Conservation (phyloP, 2,329 filamentous ascomycete species). For the Cordyceps fumosorosea region DNA sequence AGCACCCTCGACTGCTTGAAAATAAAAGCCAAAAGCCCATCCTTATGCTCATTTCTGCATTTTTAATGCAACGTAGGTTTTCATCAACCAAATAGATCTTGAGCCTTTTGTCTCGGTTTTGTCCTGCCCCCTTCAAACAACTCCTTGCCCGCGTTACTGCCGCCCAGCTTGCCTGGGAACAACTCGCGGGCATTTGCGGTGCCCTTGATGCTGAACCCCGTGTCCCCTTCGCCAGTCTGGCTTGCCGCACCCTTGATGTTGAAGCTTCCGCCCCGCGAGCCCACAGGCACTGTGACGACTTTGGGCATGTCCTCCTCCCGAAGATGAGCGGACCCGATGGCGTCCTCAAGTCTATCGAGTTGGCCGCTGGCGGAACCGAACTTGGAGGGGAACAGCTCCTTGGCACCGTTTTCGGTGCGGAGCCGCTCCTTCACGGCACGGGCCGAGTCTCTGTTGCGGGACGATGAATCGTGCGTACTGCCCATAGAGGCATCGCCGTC, state of each 20-base stretch:
- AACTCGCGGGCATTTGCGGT: constrained; percentile 60
- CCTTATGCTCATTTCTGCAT: not conserved
- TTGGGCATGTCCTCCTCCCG: constrained; percentile 39
- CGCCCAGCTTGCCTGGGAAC: constrained; percentile 50
- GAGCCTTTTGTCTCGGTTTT: constrained; percentile 57
- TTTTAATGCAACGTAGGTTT: not conserved
- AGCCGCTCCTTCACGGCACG: constrained; percentile 29
- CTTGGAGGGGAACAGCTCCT: constrained; percentile 35
- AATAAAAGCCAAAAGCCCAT: not conserved
- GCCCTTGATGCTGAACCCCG: constrained; percentile 62
- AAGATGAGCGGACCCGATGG: constrained; percentile 32
- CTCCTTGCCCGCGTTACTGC: constrained; percentile 55
- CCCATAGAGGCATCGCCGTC: constrained; percentile 37
- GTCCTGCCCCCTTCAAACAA: constrained; percentile 53
- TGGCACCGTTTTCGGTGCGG: constrained; percentile 24
- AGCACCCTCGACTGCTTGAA: not conserved
- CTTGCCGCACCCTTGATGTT: constrained; percentile 54
- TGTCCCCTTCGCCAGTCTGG: constrained; percentile 36
- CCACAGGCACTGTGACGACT: constrained; percentile 50
- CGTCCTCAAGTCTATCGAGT: constrained; percentile 32
- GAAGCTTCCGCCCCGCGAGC: constrained; percentile 38
- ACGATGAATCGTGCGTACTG: constrained; percentile 23
- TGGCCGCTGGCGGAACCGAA: constrained; percentile 21
- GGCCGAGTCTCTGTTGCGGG: constrained; percentile 27
- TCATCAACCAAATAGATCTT: constrained; percentile 55